These are phyloP conservation scores for Debaryomyces subglobosus DNA, from an alignment of 1,139 yeast genomes.

Conservation along the genomic window DNA sequence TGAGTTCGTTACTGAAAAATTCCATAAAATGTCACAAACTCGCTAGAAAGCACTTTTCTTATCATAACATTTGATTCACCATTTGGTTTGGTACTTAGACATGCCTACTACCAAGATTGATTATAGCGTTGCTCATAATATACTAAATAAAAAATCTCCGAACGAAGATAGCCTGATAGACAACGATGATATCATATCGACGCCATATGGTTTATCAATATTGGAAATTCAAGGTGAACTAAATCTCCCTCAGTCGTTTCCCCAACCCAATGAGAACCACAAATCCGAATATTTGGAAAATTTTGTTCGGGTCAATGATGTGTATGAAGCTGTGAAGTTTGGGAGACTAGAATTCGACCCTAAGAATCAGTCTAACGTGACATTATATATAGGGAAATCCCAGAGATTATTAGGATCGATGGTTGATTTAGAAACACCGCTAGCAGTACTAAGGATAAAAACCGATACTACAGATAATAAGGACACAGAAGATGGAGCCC, in stretches of 20 bases:
- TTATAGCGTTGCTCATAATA: constrained; percentile 27
- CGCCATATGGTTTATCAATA: constrained; percentile 60
- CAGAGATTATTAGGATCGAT: constrained; percentile 65
- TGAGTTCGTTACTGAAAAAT: neutral
- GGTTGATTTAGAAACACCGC: constrained; percentile 58
- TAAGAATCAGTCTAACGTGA: constrained; percentile 46
- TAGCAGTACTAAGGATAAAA: constrained; percentile 58
- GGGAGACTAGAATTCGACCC: constrained; percentile 60
- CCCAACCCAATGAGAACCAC: constrained; percentile 16
- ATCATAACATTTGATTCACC: neutral
- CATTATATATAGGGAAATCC: constrained; percentile 63
- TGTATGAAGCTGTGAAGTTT: constrained; percentile 55
- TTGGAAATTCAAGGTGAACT: constrained; percentile 76
- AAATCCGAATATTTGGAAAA: constrained; percentile 28
- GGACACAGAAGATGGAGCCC: constrained; percentile 17
- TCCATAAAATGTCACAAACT: constrained; percentile 2
- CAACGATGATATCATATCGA: constrained; percentile 35
- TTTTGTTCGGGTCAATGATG: constrained; percentile 37
- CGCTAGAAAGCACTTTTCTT: neutral
- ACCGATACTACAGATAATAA: constrained; percentile 21
- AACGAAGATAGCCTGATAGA: constrained; percentile 12
- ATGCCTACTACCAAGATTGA: constrained; percentile 35
- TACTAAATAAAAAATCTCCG: constrained; percentile 16
- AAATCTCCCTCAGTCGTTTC: constrained; percentile 52
- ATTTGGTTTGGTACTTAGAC: neutral